A percentile compares a stretch with the other conserved stretches of the same genome.
phyloP scores from a whole-genome alignment of 768 basidiomycete genomes.

The Lyophyllum shimeji region DNA sequence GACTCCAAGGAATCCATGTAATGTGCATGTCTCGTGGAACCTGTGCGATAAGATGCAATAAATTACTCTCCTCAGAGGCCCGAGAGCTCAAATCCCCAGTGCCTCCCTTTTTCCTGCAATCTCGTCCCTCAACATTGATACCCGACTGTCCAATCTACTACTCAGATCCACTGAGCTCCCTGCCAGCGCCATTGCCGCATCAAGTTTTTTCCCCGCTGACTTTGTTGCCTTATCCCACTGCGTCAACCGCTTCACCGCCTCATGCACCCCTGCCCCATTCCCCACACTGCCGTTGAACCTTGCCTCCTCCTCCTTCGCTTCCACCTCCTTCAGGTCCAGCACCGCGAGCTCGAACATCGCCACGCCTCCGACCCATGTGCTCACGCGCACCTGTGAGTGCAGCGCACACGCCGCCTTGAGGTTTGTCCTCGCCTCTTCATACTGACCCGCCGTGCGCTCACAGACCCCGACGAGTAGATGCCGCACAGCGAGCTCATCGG shows the following conservation, averaged over 20 bases:
- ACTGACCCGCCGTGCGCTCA: conserved; percentile 56
- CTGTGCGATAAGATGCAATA: no score
- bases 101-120: conserved; percentile 60
- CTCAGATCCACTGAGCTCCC: conserved; percentile 62
- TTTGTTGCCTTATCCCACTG: conserved; percentile 51
- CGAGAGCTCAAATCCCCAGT: conserved; percentile 25
- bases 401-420: conserved; percentile 50
- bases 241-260: conserved; percentile 14
- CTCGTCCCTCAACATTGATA: conserved; percentile 71
- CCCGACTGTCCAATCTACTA: conserved; percentile 61
- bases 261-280: conserved; percentile 12
- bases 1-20: no score
- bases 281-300: conserved; percentile 32
- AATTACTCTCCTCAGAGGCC: no score
- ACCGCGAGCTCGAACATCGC: conserved; percentile 72
- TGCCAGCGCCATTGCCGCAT: conserved; percentile 48
- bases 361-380: conserved; percentile 68
- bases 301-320: conserved; percentile 26
- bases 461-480: conserved; percentile 67
- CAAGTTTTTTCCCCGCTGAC: conserved; percentile 49
- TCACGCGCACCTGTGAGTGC: conserved; percentile 41
- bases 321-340: conserved; percentile 61
- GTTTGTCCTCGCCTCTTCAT: conserved; percentile 42
- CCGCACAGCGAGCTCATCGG: conserved; percentile 71
- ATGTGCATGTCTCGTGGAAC: no score